Conservation (phyloP, 495 filamentous ascomycete species). For the Chaetomium tenue region DNA sequence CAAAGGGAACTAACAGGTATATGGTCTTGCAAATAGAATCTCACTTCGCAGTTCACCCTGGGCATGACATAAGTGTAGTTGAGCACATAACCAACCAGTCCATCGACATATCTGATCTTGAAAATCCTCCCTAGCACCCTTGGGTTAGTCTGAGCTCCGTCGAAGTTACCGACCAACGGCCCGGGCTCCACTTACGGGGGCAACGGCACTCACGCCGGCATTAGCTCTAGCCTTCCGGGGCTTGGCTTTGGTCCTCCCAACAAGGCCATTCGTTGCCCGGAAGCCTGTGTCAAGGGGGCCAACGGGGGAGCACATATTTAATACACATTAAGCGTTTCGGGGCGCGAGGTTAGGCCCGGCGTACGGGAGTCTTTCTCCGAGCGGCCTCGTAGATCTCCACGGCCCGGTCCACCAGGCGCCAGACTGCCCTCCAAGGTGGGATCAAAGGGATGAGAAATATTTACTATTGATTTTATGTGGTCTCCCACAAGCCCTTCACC, state of each 20-base stretch:
- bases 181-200: slow-evolving; percentile 4
- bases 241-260: neutral
- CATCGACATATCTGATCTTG: no score
- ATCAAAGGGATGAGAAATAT: neutral
- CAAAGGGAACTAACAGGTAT: no score
- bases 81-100: no score
- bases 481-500: neutral
- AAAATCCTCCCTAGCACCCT: no score
- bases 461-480: neutral
- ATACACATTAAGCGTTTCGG: neutral
- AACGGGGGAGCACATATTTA: neutral
- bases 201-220: slow-evolving; percentile 9
- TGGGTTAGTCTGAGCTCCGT: neutral
- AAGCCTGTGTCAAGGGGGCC: neutral
- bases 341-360: neutral
- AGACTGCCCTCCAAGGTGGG: neutral
- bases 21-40: no score
- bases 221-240: neutral
- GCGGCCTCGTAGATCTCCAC: neutral
- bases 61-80: no score
- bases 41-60: no score
- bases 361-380: neutral
- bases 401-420: neutral
- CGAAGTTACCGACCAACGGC: neutral
- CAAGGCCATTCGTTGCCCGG: neutral